A percentile compares a stretch with the other conserved stretches of the same genome.
Evolutionary conservation across 1,284 basidiomycete genomes (phyloP).

Genomic region (Boletus semigastroideus): DNA sequence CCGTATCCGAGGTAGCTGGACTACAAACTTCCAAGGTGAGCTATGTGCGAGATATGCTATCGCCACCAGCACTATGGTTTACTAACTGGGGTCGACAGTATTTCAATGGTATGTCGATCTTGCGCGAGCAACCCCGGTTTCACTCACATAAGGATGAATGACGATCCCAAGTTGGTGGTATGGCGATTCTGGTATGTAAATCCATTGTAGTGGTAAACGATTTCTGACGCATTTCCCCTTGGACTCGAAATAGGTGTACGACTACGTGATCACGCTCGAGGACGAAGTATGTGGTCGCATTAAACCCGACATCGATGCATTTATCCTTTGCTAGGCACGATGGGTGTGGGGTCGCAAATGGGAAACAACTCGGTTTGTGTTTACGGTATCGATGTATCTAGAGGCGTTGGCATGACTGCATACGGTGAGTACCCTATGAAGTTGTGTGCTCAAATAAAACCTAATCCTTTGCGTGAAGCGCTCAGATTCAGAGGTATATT

Average conservation of each 20-base stretch:
- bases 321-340: conserved; percentile 4
- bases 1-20: no score
- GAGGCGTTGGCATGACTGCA: conserved; percentile 14
- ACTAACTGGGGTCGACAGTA: conserved; percentile 4
- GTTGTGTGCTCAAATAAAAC: background rate
- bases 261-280: conserved; percentile 20
- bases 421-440: conserved; percentile 9
- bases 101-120: conserved; percentile 13
- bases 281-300: conserved; percentile 13
- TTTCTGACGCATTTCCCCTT: background rate
- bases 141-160: background rate
- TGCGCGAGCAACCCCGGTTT: background rate
- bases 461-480: conserved; percentile 4
- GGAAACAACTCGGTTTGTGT: conserved; percentile 17
- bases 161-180: conserved; percentile 8
- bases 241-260: conserved; percentile 9
- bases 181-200: conserved; percentile 13
- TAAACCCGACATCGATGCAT: background rate
- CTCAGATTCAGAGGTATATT: conserved; percentile 6
- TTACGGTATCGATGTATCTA: conserved; percentile 20
- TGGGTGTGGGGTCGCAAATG: conserved; percentile 21
- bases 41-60: no score
- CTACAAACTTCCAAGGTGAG: no score
- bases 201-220: no score
- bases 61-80: no score